Base-by-base conservation (phyloP, 495 filamentous ascomycete species). In the Aspergillus biplanus region DNA sequence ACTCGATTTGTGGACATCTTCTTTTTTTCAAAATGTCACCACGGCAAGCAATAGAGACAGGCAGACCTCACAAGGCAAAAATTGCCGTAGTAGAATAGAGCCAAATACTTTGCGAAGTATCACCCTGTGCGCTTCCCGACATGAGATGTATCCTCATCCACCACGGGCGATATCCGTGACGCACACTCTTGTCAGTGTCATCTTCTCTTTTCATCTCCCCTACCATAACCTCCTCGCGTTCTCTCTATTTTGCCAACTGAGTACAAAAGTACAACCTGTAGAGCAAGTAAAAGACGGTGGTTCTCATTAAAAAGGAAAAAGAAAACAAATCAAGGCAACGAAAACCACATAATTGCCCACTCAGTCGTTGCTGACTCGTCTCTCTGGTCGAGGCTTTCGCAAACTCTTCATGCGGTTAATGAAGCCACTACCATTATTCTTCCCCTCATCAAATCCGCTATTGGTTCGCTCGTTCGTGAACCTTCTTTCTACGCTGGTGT, bases 321-420 rank as follows among this genome's bases (percentile, higher is more conserved):
- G 47, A 57, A 52, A 9, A 27, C 21, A 27, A 27, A 27, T 27
- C 21, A 27, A 27, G 21, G 21, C 21, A 27, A 27, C 21, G 21
- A 27, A 27, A 27, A 27, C 21, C 21, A 27, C 21, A 27, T 27
- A 27, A 27, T 27, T 27, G 21, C 21, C 21, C 2, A 49, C 50
- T 73, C 66, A 73, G 33, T 73, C 71, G 34, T 78, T 72, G 61
- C 72, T 78, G 49, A 72, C 71, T 5, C 77, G 75, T 60, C 82
- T 69, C 66, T 80, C 80, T 0, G 81, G 80, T 52, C 77, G 76
- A 4, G 79, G 74, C 66, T 80, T 83, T 79, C 92, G 91, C 75
- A 97, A 78, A 75, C 89, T 92, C 86, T 91, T 95, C 75, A 97
- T 92, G 44, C 93, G 85, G 64, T 86, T 93, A 61, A 97, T 73